Conservation (phyloP, 2,329 filamentous ascomycete species). For the Pestalotiopsis sp. region DNA sequence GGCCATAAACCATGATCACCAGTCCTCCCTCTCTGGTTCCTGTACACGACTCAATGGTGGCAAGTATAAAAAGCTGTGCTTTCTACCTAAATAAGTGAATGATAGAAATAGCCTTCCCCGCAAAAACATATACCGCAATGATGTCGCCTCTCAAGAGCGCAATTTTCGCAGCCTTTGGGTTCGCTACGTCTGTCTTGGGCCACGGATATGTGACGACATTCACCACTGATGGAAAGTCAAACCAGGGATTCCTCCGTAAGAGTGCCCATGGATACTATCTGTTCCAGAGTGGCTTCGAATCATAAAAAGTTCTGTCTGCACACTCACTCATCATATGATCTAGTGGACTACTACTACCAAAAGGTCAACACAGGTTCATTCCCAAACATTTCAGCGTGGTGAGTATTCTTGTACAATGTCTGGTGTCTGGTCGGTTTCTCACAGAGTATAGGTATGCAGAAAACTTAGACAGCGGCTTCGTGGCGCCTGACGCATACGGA, state of each 20-base stretch:
- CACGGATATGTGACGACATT: slow-evolving; percentile 4
- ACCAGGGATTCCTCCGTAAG: slow-evolving; percentile 5
- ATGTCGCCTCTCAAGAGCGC: slow-evolving; percentile 1
- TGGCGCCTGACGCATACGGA: slow-evolving; percentile 7
- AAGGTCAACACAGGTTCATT: slow-evolving; percentile 28
- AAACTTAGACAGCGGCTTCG: slow-evolving; percentile 33
- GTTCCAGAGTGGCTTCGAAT: not conserved
- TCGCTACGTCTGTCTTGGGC: not conserved
- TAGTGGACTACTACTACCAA: slow-evolving; percentile 34
- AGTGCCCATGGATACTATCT: not conserved
- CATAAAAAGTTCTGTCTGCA: not conserved
- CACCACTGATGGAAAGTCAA: slow-evolving; percentile 5
- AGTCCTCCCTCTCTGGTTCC: not conserved
- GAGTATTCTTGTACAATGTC: not conserved
- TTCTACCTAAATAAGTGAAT: not conserved
- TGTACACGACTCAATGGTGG: not conserved
- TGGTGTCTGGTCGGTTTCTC: not conserved
- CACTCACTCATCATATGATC: slow-evolving; percentile 27
- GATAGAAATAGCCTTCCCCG: not conserved
- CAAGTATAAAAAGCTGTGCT: not conserved
- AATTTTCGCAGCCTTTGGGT: not conserved
- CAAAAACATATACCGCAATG: not conserved
- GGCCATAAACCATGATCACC: not conserved
- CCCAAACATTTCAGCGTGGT: slow-evolving; percentile 29
- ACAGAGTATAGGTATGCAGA: slow-evolving; percentile 24